phyloP scores from a whole-genome alignment of 1,284 basidiomycete genomes.

The Tausonia pullulans region DNA sequence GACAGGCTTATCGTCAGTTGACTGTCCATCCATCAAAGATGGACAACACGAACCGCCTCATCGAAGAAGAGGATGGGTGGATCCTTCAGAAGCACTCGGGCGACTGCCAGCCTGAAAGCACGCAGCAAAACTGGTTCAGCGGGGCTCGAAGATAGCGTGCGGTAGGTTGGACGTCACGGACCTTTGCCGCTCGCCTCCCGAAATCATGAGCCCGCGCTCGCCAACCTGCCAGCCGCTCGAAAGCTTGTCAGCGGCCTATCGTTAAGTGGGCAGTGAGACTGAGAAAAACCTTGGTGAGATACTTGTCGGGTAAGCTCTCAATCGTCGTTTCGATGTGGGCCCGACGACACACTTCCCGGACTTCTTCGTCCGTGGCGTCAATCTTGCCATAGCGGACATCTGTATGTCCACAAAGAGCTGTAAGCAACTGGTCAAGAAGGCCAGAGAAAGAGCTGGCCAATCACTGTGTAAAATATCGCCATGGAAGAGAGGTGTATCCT shows the following conservation, averaged over 20 bases:
- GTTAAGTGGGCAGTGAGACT: too few relatives aligned
- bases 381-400: slow-evolving; percentile 85
- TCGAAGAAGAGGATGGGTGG: slow-evolving; percentile 95
- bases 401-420: too few relatives aligned
- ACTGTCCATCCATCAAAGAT: not conserved
- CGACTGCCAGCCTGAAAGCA: slow-evolving; percentile 56
- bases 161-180: not conserved
- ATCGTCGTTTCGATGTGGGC: slow-evolving; percentile 83
- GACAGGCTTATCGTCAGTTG: too few relatives aligned
- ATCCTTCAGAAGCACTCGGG: slow-evolving; percentile 82
- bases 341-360: slow-evolving; percentile 65
- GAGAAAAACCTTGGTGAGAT: slow-evolving; percentile 50
- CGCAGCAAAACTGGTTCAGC: not conserved
- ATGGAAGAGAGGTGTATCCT: slow-evolving; percentile 91
- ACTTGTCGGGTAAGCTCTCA: slow-evolving; percentile 68
- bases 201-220: slow-evolving; percentile 93
- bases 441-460: too few relatives aligned
- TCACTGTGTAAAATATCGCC: slow-evolving; percentile 74
- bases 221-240: slow-evolving; percentile 46
- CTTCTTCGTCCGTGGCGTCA: slow-evolving; percentile 78
- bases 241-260: too few relatives aligned
- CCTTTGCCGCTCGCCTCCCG: slow-evolving; percentile 94
- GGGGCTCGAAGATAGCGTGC: not conserved
- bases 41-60: slow-evolving; percentile 61
- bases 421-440: too few relatives aligned